phyloP scores from a whole-genome alignment of 2,329 filamentous ascomycete species.

The Monosporascus sp. region DNA sequence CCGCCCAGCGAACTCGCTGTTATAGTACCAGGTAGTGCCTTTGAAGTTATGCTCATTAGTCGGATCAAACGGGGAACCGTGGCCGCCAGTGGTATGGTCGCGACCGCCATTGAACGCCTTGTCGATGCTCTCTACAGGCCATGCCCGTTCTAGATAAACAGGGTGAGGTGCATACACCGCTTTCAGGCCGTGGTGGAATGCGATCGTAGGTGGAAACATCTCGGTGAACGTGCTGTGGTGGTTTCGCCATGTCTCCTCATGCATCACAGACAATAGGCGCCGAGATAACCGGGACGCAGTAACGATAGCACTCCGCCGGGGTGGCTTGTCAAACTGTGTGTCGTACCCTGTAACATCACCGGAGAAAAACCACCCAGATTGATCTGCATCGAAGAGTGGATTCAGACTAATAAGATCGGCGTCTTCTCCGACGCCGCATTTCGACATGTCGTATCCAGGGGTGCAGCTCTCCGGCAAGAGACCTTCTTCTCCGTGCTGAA shows the following conservation, averaged over 20 bases:
- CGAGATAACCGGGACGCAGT: slow-evolving; percentile 64
- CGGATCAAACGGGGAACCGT: slow-evolving; percentile 60
- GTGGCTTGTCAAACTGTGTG: slow-evolving; percentile 44
- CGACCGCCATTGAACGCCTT: slow-evolving; percentile 72
- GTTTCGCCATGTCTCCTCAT: slow-evolving; percentile 62
- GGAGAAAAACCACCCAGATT: slow-evolving; percentile 68
- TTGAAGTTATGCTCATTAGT: slow-evolving; percentile 77
- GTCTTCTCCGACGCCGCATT: slow-evolving; percentile 65
- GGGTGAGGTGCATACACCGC: slow-evolving; percentile 78
- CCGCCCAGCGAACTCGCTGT: slow-evolving; percentile 69
- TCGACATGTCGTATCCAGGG: slow-evolving; percentile 41
- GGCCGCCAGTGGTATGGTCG: slow-evolving; percentile 59
- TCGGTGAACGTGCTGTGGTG: slow-evolving; percentile 72
- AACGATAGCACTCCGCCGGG: slow-evolving; percentile 65
- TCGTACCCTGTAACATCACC: slow-evolving; percentile 68
- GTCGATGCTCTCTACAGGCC: slow-evolving; percentile 64
- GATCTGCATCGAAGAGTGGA: slow-evolving; percentile 66
- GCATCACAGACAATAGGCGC: slow-evolving; percentile 64
- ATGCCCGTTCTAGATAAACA: slow-evolving; percentile 71
- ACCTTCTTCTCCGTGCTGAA: slow-evolving; percentile 48
- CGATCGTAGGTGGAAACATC: slow-evolving; percentile 69
- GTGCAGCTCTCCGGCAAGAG: slow-evolving; percentile 51
- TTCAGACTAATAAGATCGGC: slow-evolving; percentile 75
- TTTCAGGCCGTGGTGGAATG: slow-evolving; percentile 72
- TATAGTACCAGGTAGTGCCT: slow-evolving; percentile 81